Percentiles rank a stretch among this genome's conserved stretches.
These are phyloP conservation scores for Plectosphaerella cucumerina DNA, from an alignment of 2,329 filamentous ascomycete genomes.

Conservation along the genomic window DNA sequence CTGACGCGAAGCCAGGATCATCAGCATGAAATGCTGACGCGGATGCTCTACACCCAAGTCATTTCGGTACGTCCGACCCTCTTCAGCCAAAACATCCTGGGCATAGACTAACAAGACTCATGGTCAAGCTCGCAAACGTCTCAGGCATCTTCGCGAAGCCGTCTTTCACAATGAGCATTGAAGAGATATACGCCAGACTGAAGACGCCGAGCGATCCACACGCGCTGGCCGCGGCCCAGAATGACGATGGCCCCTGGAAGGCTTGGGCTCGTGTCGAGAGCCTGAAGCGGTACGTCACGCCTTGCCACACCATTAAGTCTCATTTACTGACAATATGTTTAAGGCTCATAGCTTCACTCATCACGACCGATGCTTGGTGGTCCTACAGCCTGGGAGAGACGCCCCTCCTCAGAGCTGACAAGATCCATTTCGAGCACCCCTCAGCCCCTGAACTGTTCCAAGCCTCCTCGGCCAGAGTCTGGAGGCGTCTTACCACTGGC, in stretches of 20 bases:
- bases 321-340: not conserved
- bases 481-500: not conserved
- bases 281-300: not conserved
- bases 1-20: not conserved
- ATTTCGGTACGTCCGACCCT: not conserved
- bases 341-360: not conserved
- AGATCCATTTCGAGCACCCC: not conserved
- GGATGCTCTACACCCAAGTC: not conserved
- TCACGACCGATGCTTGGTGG: not conserved
- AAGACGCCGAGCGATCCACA: not conserved
- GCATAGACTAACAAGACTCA: not conserved
- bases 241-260: not conserved
- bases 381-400: not conserved
- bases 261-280: not conserved
- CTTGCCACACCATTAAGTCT: not conserved
- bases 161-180: not conserved
- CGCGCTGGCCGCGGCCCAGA: not conserved
- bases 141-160: not conserved
- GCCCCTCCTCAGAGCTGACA: not conserved
- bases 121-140: not conserved
- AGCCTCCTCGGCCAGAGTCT: not conserved
- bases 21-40: not conserved
- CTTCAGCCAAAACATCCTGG: no score
- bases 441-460: not conserved
- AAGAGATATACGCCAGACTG: not conserved